These are phyloP conservation scores for Solanum verrucosum DNA, from an alignment of 257 asterid genomes.

Conservation along the genomic window DNA sequence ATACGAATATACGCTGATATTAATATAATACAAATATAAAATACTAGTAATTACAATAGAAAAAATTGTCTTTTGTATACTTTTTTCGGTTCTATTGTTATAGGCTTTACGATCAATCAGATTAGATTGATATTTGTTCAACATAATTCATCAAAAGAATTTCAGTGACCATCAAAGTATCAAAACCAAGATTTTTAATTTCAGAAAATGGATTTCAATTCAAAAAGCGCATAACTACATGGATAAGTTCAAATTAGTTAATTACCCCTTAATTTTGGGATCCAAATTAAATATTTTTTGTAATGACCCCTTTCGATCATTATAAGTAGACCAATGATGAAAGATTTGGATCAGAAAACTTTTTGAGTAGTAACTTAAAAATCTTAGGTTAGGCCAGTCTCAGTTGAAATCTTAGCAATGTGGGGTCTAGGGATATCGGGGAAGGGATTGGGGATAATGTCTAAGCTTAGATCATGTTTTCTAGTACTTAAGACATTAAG, in stretches of 20 bases:
- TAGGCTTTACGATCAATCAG: background rate
- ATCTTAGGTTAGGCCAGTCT: too few relatives aligned
- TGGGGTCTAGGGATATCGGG: too few relatives aligned
- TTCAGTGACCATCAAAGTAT: background rate
- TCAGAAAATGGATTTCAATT: too few relatives aligned
- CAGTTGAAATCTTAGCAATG: too few relatives aligned
- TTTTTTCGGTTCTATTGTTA: background rate
- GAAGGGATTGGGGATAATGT: background rate
- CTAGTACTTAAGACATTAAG: too few relatives aligned
- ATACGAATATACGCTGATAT: too few relatives aligned
- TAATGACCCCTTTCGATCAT: background rate
- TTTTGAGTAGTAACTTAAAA: too few relatives aligned
- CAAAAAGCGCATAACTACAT: background rate
- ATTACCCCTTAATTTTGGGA: background rate
- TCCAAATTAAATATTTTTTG: background rate
- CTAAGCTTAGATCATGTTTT: background rate
- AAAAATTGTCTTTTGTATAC: background rate
- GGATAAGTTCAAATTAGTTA: background rate
- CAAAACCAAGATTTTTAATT: background rate
- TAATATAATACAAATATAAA: too few relatives aligned
- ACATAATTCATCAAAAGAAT: background rate
- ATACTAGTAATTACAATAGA: background rate
- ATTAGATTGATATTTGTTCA: background rate
- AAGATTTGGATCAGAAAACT: too few relatives aligned
- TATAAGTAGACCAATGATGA: background rate